Base-by-base conservation (phyloP, 1,284 basidiomycete species). In the Amylostereum chailletii region DNA sequence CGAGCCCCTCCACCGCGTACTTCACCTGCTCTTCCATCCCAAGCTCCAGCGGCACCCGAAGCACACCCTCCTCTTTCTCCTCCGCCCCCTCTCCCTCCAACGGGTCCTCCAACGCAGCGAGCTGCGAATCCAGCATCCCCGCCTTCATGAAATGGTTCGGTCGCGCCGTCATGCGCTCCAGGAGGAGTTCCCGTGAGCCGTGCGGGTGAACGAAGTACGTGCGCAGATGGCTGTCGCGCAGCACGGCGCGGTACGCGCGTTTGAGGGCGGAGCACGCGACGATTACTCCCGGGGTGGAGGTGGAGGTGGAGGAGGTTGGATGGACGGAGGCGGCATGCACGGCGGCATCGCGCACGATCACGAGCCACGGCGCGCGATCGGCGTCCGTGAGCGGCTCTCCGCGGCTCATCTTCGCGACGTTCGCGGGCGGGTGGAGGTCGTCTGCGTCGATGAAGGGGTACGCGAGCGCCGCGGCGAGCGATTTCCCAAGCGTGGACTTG, bases 241-340 rank as follows among this genome's bases (percentile, higher is more conserved):
- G 68, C 39, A 94, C 76, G 53, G 90, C 84, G 3, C 94, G 82
- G 64, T 98, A 97, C 55, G 72, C 74, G 57, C 65, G 74, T 66
- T 87, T 93, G 61, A 98, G 68, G 46, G 93, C 80, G n/a, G 90
- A 94, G 64, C 91, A 95, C 10, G 86, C 89, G 41, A 94, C 79
- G 39, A 96, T 77, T 10, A 88, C 76, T 1, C 84, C 86, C 45
- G 49, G 42, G 42, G 42, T n/a, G 42, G n/a, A 5, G 42, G 42
- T 5, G 32, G 42, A 31, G 32, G 42, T 10, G n/a, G 10, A 4
- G 42, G 27, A 27, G 3, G 42, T 6, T 43, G 42, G n/a, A 30
- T 3, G 29, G 42, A 30, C 29, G 32, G 42, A 30, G 42, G 56
- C 71, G 59, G 42, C 42, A 5, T 26, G 27, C 60, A 81, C 74